phyloP scores from a whole-genome alignment of 441 rosid genomes.

The Aleurites moluccanus region DNA sequence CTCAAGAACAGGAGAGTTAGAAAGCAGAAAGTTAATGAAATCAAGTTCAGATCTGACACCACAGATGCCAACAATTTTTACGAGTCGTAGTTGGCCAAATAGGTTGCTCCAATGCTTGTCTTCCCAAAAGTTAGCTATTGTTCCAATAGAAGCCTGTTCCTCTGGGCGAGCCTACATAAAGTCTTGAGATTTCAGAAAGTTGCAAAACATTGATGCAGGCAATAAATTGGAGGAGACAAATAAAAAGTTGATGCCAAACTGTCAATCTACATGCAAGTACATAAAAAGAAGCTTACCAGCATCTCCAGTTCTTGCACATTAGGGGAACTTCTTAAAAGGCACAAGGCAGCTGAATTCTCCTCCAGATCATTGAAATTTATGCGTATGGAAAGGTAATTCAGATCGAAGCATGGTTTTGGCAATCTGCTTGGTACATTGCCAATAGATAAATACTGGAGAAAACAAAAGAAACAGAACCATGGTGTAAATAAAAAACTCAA shows the following conservation, averaged over 20 bases:
- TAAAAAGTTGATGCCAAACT: background rate
- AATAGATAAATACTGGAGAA: constrained; percentile 54
- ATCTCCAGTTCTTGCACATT: constrained; percentile 67
- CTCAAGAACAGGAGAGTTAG: constrained; percentile 60
- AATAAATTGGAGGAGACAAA: background rate
- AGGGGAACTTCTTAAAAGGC: constrained; percentile 65
- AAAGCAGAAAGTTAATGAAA: constrained; percentile 56
- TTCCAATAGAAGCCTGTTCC: constrained; percentile 33
- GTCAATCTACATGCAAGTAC: background rate
- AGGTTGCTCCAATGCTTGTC: constrained; percentile 44
- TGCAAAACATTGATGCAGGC: background rate
- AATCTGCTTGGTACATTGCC: constrained; percentile 56
- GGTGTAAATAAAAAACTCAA: constrained; percentile 16
- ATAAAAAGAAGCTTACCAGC: constrained; percentile 39
- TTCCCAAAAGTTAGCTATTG: constrained; percentile 40
- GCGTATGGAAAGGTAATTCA: constrained; percentile 60
- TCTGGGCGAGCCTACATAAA: constrained; percentile 57
- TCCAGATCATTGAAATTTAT: constrained; percentile 64
- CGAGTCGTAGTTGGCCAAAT: constrained; percentile 51
- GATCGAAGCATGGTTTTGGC: constrained; percentile 54
- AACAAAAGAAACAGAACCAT: constrained; percentile 20
- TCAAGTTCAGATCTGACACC: constrained; percentile 55
- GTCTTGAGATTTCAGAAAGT: constrained; percentile 16
- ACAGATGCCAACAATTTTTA: constrained; percentile 47
- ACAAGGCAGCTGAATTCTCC: constrained; percentile 57